Evolutionary conservation across 768 basidiomycete species (phyloP).

Genomic region (Chiua virens): DNA sequence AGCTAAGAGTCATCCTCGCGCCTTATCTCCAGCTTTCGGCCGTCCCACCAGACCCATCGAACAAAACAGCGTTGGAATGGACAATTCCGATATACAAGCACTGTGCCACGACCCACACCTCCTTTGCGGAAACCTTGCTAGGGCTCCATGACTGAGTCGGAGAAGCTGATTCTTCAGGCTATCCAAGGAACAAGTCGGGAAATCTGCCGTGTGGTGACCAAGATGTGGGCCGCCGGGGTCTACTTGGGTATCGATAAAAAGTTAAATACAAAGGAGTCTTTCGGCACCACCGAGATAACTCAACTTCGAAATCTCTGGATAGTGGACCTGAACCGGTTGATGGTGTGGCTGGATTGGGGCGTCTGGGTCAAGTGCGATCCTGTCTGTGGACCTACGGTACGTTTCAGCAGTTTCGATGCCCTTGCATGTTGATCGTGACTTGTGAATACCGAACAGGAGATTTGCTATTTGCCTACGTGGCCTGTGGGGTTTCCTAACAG

Average conservation of each 20-base stretch:
- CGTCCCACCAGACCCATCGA: background rate
- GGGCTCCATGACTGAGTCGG: conserved; percentile 25
- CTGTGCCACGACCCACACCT: conserved; percentile 32
- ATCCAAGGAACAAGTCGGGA: conserved; percentile 39
- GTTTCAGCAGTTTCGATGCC: background rate
- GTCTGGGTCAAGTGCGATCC: conserved; percentile 49
- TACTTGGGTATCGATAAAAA: conserved; percentile 13
- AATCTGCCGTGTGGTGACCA: conserved; percentile 45
- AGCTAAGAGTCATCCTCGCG: conserved; percentile 26
- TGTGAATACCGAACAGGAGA: background rate
- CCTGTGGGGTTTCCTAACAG: background rate
- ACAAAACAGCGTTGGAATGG: conserved; percentile 21
- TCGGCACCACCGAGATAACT: background rate
- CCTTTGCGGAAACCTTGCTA: background rate
- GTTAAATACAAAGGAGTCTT: conserved; percentile 4
- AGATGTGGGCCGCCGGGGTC: conserved; percentile 46
- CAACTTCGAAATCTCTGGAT: conserved; percentile 32
- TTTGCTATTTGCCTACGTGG: conserved; percentile 4
- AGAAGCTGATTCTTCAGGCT: conserved; percentile 25
- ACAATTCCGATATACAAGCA: conserved; percentile 26
- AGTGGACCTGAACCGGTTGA: conserved; percentile 24
- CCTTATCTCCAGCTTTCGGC: conserved; percentile 26
- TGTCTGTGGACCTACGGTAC: conserved; percentile 44
- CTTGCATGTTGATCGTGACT: background rate
- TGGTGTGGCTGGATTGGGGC: conserved; percentile 53